Evolutionary conservation across 495 filamentous ascomycete genomes (phyloP).

Genomic region (Amorphotheca resinae): DNA sequence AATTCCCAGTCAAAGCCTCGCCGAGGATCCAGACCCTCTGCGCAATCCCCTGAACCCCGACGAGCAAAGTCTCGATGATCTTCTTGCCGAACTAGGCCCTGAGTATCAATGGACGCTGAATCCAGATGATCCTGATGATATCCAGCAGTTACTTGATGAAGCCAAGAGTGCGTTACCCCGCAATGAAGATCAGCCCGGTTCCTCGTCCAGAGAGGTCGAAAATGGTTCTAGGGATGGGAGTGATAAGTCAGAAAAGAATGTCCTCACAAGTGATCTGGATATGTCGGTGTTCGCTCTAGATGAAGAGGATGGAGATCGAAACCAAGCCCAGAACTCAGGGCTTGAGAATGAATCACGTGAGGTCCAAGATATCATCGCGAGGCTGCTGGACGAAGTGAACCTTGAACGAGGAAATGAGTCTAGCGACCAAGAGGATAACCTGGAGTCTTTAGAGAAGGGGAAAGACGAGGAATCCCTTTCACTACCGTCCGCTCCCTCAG

Average conservation of each 20-base stretch:
- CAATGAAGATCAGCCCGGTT: not conserved
- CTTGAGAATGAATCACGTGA: conserved; percentile 16
- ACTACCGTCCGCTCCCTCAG: conserved; percentile 17
- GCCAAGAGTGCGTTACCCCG: conserved; percentile 16
- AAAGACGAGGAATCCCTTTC: conserved; percentile 5
- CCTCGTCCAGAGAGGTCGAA: not conserved
- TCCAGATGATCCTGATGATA: conserved; percentile 21
- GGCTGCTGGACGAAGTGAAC: conserved; percentile 16
- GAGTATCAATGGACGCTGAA: conserved; percentile 24
- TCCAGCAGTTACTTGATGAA: conserved; percentile 22
- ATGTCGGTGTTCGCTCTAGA: conserved; percentile 19
- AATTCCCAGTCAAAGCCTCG: not conserved
- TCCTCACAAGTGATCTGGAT: conserved; percentile 15
- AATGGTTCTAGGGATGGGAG: not conserved
- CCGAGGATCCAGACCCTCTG: conserved; percentile 14
- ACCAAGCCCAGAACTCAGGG: not conserved
- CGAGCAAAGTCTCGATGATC: conserved; percentile 24
- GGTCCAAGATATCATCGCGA: conserved; percentile 15
- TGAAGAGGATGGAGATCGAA: conserved; percentile 8
- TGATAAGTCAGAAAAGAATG: not conserved
- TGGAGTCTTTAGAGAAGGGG: not conserved
- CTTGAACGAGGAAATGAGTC: conserved; percentile 7
- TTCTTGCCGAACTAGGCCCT: conserved; percentile 25
- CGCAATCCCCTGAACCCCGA: conserved; percentile 5
- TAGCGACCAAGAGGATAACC: not conserved